Conservation (phyloP, 163 green algal species). For the Smithsoniella earleae region DNA sequence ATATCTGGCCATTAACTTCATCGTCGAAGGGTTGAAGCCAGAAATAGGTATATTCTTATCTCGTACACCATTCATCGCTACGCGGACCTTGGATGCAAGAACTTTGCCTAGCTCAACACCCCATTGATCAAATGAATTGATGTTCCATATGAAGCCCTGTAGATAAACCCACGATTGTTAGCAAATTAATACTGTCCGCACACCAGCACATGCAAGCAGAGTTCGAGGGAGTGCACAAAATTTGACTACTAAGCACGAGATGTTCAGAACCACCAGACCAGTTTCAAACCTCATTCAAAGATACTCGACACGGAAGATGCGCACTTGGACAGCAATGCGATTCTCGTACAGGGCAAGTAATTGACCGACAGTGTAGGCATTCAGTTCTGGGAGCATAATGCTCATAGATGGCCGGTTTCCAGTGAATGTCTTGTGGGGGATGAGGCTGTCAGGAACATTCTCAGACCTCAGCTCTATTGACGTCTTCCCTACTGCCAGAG, state of each 20-base stretch:
- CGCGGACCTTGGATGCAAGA: slow-evolving; percentile 60
- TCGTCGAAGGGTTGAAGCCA: slow-evolving; percentile 90
- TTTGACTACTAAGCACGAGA: too few relatives aligned
- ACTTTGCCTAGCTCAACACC: slow-evolving; percentile 99
- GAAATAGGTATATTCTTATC: slow-evolving; percentile 58
- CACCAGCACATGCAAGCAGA: too few relatives aligned
- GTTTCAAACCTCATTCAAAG: too few relatives aligned
- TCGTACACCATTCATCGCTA: slow-evolving; percentile 61
- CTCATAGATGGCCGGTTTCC: slow-evolving; percentile 88
- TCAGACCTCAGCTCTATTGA: slow-evolving; percentile 73
- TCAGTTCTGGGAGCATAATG: slow-evolving; percentile 85
- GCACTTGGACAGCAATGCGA: slow-evolving; percentile 74
- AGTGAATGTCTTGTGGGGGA: slow-evolving; percentile 89
- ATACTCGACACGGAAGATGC: too few relatives aligned
- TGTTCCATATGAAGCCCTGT: slow-evolving; percentile 94
- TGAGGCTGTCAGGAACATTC: slow-evolving; percentile 81
- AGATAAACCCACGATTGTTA: too few relatives aligned
- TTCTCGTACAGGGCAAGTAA: slow-evolving; percentile 93
- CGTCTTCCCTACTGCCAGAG: slow-evolving; percentile 90
- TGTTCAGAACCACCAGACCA: too few relatives aligned
- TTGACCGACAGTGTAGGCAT: slow-evolving; percentile 88
- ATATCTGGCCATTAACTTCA: slow-evolving; percentile 82
- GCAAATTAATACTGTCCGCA: too few relatives aligned
- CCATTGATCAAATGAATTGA: slow-evolving; percentile 99
- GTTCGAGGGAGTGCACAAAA: too few relatives aligned